Evolutionary conservation across 495 filamentous ascomycete genomes (phyloP).

Genomic region (Xylaria curta): DNA sequence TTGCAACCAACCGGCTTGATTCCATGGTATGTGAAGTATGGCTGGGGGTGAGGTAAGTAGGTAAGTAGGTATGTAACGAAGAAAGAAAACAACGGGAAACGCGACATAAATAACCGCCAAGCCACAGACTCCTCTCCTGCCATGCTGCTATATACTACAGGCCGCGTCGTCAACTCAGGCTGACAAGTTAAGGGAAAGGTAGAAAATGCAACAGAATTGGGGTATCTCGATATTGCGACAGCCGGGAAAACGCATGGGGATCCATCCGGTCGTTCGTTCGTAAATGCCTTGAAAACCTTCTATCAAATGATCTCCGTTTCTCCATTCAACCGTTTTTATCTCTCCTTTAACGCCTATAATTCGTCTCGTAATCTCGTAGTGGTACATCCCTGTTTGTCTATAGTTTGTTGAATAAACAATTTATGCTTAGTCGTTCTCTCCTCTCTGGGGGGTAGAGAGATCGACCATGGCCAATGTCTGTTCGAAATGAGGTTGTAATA

Average conservation of each 20-base stretch:
- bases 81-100: neutral
- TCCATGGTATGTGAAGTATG: conserved; percentile 13
- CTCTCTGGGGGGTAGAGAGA: neutral
- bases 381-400: neutral
- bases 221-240: conserved; percentile 19
- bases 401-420: neutral
- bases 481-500: neutral
- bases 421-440: neutral
- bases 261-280: conserved; percentile 19
- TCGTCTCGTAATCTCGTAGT: conserved; percentile 2
- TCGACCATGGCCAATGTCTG: neutral
- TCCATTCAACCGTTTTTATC: conserved; percentile 5
- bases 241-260: conserved; percentile 14
- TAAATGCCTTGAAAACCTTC: neutral
- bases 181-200: conserved; percentile 1
- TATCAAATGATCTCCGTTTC: conserved; percentile 13
- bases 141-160: conserved; percentile 42
- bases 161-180: conserved; percentile 17
- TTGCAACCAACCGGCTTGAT: conserved; percentile 6
- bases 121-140: conserved; percentile 20
- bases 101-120: conserved; percentile 20
- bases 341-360: conserved; percentile 18
- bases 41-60: conserved; percentile 30
- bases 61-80: neutral
- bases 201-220: conserved; percentile 22